A percentile compares a stretch with the other conserved stretches of the same genome.
These are phyloP conservation scores for Saccharomycopsis microspora DNA, from an alignment of 805 yeast genomes.

Conservation along the genomic window DNA sequence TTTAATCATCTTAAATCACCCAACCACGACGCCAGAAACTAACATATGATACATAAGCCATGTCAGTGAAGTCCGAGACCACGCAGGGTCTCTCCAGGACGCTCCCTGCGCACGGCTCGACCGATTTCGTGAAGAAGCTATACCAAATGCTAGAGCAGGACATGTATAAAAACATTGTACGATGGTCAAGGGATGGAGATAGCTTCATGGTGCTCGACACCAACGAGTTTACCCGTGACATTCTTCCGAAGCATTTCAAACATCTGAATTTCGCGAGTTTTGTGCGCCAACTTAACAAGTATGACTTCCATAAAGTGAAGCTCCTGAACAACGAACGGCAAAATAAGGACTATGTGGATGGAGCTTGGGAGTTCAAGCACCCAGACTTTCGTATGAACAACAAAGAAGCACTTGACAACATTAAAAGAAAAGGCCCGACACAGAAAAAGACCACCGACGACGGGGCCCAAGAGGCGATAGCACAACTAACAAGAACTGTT, in stretches of 20 bases:
- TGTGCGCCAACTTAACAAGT: constrained; percentile 91
- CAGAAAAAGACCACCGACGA: constrained; percentile 29
- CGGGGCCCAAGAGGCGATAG: constrained; percentile 9
- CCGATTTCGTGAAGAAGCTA: constrained; percentile 68
- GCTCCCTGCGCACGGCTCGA: constrained; percentile 31
- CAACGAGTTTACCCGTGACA: constrained; percentile 78
- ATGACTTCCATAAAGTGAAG: constrained; percentile 94
- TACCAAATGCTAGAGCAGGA: constrained; percentile 81
- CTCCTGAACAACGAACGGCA: constrained; percentile 49
- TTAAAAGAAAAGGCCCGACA: constrained; percentile 70
- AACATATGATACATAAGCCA: too few relatives aligned
- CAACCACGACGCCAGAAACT: too few relatives aligned
- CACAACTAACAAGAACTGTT: constrained; percentile 22
- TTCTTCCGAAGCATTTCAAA: constrained; percentile 86
- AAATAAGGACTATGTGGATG: constrained; percentile 39
- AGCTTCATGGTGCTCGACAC: constrained; percentile 85
- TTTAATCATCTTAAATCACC: too few relatives aligned
- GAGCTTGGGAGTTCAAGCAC: constrained; percentile 92
- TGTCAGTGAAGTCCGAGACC: too few relatives aligned
- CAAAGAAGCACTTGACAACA: constrained; percentile 70
- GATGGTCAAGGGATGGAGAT: constrained; percentile 82
- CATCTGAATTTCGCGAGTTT: constrained; percentile 92
- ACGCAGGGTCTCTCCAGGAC: too few relatives aligned
- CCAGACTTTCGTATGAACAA: constrained; percentile 76
- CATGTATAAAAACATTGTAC: constrained; percentile 60